A percentile compares a stretch with the other conserved stretches of the same genome.
phyloP scores from a whole-genome alignment of 192 early-diverging fungal species.

The Kappamyces sp. region DNA sequence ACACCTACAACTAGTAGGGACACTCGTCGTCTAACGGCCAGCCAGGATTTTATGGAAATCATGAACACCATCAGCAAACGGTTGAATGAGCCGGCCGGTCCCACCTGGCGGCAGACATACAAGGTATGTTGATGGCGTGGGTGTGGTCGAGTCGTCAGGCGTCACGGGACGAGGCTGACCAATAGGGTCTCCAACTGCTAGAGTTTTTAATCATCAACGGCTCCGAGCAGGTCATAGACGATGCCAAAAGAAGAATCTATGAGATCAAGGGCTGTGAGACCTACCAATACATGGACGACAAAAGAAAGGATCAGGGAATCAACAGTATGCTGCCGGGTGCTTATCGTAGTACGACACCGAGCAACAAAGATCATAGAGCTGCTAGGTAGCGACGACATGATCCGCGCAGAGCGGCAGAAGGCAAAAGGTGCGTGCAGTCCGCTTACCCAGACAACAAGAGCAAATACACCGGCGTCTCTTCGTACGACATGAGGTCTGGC shows the following conservation, averaged over 20 bases:
- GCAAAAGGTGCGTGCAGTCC: slow-evolving; percentile 45
- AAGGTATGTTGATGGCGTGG: slow-evolving; percentile 55
- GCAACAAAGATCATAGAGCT: slow-evolving; percentile 87
- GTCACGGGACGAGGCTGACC: not conserved
- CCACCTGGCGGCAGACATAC: slow-evolving; percentile 93
- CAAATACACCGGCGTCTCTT: slow-evolving; percentile 80
- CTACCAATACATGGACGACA: slow-evolving; percentile 87
- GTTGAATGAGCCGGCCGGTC: slow-evolving; percentile 75
- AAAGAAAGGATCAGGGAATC: slow-evolving; percentile 95
- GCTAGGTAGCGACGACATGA: slow-evolving; percentile 65
- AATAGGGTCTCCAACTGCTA: slow-evolving; percentile 76
- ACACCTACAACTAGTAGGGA: slow-evolving; percentile 67
- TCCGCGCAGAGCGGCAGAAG: slow-evolving; percentile 83
- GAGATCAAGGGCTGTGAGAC: slow-evolving; percentile 80
- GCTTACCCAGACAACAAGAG: slow-evolving; percentile 60
- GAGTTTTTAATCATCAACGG: slow-evolving; percentile 96
- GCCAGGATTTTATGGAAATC: slow-evolving; percentile 89
- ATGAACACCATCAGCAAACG: slow-evolving; percentile 89
- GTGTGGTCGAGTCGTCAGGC: not conserved
- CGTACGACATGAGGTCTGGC: slow-evolving; percentile 12
- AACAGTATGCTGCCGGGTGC: slow-evolving; percentile 60
- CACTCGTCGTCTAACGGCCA: slow-evolving; percentile 22
- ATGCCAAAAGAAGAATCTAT: slow-evolving; percentile 77
- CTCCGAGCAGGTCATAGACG: slow-evolving; percentile 85
- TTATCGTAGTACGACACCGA: slow-evolving; percentile 64